Percentiles rank a stretch among this genome's conserved stretches.
Conservation (phyloP, 1,284 basidiomycete genomes). For the Chondrostereum purpureum region DNA sequence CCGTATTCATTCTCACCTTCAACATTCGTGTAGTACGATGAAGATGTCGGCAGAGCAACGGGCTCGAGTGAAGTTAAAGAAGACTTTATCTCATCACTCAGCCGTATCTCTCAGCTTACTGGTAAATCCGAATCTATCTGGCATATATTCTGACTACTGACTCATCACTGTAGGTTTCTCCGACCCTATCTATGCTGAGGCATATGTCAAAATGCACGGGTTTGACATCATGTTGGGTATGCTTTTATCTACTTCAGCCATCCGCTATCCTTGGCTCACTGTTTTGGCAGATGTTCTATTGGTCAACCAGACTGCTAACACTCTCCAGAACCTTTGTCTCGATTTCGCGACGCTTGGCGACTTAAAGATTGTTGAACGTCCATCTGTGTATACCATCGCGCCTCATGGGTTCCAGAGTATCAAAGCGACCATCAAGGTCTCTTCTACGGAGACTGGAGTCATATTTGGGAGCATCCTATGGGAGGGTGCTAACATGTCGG, state of each 20-base stretch:
- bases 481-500: conserved; percentile 84
- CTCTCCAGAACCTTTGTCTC: conserved; percentile 92
- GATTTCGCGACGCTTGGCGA: conserved; percentile 98
- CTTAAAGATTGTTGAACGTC: conserved; percentile 94
- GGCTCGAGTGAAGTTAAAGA: conserved; percentile 81
- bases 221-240: conserved; percentile 92
- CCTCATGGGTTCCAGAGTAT: conserved; percentile 98
- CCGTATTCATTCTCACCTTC: conserved; percentile 7
- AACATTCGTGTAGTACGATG: conserved; percentile 65
- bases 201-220: conserved; percentile 96
- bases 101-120: conserved; percentile 92
- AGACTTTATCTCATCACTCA: conserved; percentile 96
- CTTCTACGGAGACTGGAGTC: conserved; percentile 95
- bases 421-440: conserved; percentile 98
- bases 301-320: conserved; percentile 95
- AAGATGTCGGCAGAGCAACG: conserved; percentile 87
- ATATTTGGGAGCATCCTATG: conserved; percentile 99
- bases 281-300: conserved; percentile 74
- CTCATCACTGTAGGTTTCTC: conserved; percentile 70
- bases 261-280: not conserved
- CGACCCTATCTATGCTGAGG: conserved; percentile 97
- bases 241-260: conserved; percentile 16
- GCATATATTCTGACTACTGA: not conserved
- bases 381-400: conserved; percentile 86
- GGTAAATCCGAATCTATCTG: conserved; percentile 34